phyloP scores from a whole-genome alignment of 441 rosid genomes.

The Monsonia emarginata region DNA sequence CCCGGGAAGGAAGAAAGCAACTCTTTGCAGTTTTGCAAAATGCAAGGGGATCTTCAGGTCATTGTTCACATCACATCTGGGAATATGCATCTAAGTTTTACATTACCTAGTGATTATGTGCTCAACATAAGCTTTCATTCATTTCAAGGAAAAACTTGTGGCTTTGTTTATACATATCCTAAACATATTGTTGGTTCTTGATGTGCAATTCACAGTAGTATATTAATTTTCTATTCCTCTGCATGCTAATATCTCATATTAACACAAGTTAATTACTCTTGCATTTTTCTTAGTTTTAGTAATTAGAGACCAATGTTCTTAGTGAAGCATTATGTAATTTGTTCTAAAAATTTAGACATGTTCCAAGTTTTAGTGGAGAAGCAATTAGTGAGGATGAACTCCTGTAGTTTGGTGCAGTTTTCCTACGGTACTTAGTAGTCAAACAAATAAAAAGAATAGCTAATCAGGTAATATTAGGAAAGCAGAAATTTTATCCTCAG shows the following conservation, averaged over 20 bases:
- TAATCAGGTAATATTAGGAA: no score
- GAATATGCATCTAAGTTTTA: conserved; percentile 8
- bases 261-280: not conserved
- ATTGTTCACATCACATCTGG: conserved; percentile 20
- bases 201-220: not conserved
- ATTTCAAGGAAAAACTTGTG: not conserved
- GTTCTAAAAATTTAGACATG: no score
- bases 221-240: not conserved
- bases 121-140: not conserved
- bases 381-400: no score
- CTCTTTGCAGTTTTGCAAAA: conserved; percentile 97
- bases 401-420: no score
- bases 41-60: conserved; percentile 99
- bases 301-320: not conserved
- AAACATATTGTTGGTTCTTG: not conserved
- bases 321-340: not conserved
- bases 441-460: no score
- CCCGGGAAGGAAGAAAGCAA: conserved; percentile 96
- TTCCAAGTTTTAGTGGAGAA: no score
- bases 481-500: no score
- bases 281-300: not conserved
- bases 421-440: no score
- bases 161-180: not conserved
- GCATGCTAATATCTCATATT: not conserved
- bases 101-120: conserved; percentile 9